Evolutionary conservation across 768 basidiomycete species (phyloP).

Genomic region (Hypsizygus marmoreus): DNA sequence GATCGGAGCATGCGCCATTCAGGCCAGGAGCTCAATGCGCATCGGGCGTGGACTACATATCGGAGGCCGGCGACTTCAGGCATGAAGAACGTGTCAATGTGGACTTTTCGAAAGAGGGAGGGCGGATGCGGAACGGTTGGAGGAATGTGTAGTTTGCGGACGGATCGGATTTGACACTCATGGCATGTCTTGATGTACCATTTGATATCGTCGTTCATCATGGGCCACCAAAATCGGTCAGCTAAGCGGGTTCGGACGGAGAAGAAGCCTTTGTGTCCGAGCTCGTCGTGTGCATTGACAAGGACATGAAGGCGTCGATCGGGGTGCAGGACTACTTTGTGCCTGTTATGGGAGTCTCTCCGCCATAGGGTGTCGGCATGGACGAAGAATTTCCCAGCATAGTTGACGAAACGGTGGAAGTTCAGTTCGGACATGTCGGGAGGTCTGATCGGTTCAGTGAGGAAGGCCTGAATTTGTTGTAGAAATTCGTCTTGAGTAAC

Average conservation of each 20-base stretch:
- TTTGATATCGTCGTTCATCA: slow-evolving; percentile 23
- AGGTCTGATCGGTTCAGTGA: too few species aligned
- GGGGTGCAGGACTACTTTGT: slow-evolving; percentile 23
- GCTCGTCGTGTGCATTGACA: slow-evolving; percentile 22
- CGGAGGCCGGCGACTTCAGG: slow-evolving; percentile 20
- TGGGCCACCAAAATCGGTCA: slow-evolving; percentile 24
- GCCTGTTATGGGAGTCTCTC: slow-evolving; percentile 6
- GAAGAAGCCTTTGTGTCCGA: slow-evolving; percentile 16
- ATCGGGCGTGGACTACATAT: slow-evolving; percentile 26
- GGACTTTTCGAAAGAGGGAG: slow-evolving; percentile 26
- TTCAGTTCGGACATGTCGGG: too few species aligned
- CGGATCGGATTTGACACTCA: slow-evolving; percentile 28
- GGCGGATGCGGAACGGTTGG: slow-evolving; percentile 25
- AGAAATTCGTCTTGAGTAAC: too few species aligned
- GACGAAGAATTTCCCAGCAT: neutral
- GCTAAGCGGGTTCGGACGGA: slow-evolving; percentile 1
- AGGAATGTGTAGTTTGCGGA: slow-evolving; percentile 24
- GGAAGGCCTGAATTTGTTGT: too few species aligned
- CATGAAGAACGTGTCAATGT: slow-evolving; percentile 31
- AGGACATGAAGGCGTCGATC: slow-evolving; percentile 18
- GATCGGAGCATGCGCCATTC: slow-evolving; percentile 21
- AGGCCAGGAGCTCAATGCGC: slow-evolving; percentile 21
- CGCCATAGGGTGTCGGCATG: neutral
- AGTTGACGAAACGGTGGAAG: neutral
- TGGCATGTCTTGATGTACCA: slow-evolving; percentile 35